Base-by-base conservation (phyloP, 345 rosid genomes). In the Brassica nigra region DNA sequence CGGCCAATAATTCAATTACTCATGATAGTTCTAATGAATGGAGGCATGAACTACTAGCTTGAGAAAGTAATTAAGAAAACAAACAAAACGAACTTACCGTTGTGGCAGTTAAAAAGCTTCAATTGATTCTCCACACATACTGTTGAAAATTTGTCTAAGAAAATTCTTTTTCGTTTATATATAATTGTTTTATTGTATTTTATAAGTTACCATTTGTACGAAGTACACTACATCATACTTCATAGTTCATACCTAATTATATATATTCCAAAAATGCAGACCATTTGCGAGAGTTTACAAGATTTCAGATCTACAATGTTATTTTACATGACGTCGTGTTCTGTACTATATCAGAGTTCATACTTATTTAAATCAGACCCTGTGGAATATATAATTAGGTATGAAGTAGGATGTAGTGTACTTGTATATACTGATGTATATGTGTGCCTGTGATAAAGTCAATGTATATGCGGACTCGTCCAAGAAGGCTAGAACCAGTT, bases 1-100 rank as follows among this genome's bases (percentile, higher is more conserved):
- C 82, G 82, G 73, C 77, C 82, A 73, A 66, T 65, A 55, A 9
- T 66, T 39, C 12, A 30, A 2, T 18, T 72, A 36, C 68, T 65
- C 52, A 78, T 73, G 39, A 72, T 73, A 42, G 23, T 57, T 39
- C 29, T 47, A 64, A 78, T 58, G 67, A 66, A 72, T 29, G 6
- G n/a, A 8, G 29, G 66, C 76, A 55, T 78, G 31, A 39, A 2
- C 27, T 16, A 70, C 29, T 63, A 39, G 29, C 3, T 55, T 54
- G 72, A 72, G 52, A 47, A 71, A 54, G 34, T 34, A 64, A 27
- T 23, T 23, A 23, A 23, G 27, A 31, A 29, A 55, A 71, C 52
- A 71, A 55, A 36, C 36, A 27, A 78, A 30, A 14, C 20, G 62
- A 73, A 73, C 18, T 73, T 66, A 66, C 77, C 63, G 77, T 66